A percentile compares a stretch with the other conserved stretches of the same genome.
These are phyloP conservation scores for Hyphopichia pseudoburtonii DNA, from an alignment of 1,139 yeast species.

Conservation along the genomic window DNA sequence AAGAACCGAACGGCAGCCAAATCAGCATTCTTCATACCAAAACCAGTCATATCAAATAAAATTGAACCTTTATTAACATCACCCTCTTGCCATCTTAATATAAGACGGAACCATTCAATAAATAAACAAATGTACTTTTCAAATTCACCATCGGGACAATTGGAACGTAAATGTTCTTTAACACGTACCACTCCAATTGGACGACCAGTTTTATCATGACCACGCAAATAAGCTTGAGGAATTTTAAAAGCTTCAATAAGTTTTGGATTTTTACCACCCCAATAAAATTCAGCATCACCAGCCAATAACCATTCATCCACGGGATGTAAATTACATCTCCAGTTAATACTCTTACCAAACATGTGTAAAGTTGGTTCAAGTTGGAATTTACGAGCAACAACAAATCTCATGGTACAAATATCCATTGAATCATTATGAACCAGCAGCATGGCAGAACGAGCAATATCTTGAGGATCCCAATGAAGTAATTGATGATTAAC, in stretches of 20 bases:
- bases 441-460: slow-evolving; percentile 47
- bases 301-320: slow-evolving; percentile 58
- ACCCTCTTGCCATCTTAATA: slow-evolving; percentile 44
- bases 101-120: slow-evolving; percentile 70
- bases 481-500: slow-evolving; percentile 13
- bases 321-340: slow-evolving; percentile 61
- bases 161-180: slow-evolving; percentile 67
- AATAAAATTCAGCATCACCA: slow-evolving; percentile 52
- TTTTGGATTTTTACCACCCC: slow-evolving; percentile 31
- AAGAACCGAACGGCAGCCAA: slow-evolving; percentile 43
- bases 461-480: slow-evolving; percentile 42
- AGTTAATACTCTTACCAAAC: slow-evolving; percentile 64
- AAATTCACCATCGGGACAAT: slow-evolving; percentile 67
- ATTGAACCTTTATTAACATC: slow-evolving; percentile 73
- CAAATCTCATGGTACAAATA: slow-evolving; percentile 60
- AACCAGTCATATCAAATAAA: slow-evolving; percentile 51
- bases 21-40: slow-evolving; percentile 47
- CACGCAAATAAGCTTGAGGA: slow-evolving; percentile 66
- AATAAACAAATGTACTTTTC: slow-evolving; percentile 63
- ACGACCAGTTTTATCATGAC: slow-evolving; percentile 61
- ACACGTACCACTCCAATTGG: slow-evolving; percentile 75
- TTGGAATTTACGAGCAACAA: slow-evolving; percentile 76
- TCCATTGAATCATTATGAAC: slow-evolving; percentile 74
- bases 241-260: slow-evolving; percentile 50
- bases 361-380: slow-evolving; percentile 60